These are phyloP conservation scores for Orbilia brochopaga DNA, from an alignment of 2,329 filamentous ascomycete species.

Conservation along the genomic window DNA sequence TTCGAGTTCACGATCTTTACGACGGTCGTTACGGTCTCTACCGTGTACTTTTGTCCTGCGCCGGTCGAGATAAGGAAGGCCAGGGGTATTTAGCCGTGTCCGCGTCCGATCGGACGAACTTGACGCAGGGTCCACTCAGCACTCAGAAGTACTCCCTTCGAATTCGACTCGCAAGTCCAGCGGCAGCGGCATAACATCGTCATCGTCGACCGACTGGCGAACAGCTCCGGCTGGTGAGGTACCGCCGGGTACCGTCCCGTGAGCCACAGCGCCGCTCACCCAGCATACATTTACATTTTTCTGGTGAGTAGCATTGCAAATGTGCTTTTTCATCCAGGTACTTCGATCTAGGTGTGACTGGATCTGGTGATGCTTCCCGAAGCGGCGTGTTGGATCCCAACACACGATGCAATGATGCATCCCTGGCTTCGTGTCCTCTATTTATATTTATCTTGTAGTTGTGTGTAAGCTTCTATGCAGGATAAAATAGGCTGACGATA, in stretches of 20 bases:
- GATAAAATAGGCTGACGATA: neutral
- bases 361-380: conserved; percentile 1
- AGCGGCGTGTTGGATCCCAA: conserved; percentile 1
- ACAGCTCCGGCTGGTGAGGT: neutral
- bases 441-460: too few species aligned
- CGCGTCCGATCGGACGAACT: neutral
- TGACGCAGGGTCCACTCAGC: too few species aligned
- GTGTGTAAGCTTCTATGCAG: too few species aligned
- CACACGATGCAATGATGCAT: neutral
- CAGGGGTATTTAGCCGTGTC: neutral
- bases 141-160: neutral
- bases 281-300: neutral
- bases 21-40: neutral
- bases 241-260: neutral
- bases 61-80: too few species aligned
- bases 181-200: neutral
- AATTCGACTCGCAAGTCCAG: neutral
- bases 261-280: neutral
- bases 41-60: too few species aligned
- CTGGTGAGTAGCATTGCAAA: neutral
- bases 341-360: neutral
- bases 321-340: too few species aligned
- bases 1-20: conserved; percentile 2
- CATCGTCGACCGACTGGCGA: neutral
- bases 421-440: neutral